These are phyloP conservation scores for Phytophthora brassicae DNA, from an alignment of 352 stramenopile genomes.

Conservation along the genomic window DNA sequence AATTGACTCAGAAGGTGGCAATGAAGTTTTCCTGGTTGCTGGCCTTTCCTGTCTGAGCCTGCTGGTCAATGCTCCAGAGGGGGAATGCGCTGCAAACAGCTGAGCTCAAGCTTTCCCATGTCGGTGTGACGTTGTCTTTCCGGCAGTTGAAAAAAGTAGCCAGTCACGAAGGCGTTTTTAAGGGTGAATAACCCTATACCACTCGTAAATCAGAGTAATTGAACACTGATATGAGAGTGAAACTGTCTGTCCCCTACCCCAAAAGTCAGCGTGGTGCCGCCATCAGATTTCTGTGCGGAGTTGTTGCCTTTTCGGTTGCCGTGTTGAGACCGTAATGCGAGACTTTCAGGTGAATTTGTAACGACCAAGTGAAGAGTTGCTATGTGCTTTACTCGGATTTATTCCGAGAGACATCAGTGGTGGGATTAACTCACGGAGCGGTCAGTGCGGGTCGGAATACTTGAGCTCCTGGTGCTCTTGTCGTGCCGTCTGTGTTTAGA, in stretches of 20 bases:
- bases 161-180: conserved; percentile 21
- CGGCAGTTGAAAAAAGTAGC: conserved; percentile 26
- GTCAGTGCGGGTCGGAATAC: conserved; percentile 11
- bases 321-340: conserved; percentile 22
- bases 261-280: conserved; percentile 26
- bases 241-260: conserved; percentile 18
- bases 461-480: conserved; percentile 17
- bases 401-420: neutral
- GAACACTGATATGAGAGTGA: conserved; percentile 2
- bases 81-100: conserved; percentile 35
- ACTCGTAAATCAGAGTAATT: conserved; percentile 5
- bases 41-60: conserved; percentile 30
- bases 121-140: conserved; percentile 25
- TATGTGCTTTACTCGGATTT: conserved; percentile 1
- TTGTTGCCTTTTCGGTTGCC: conserved; percentile 5
- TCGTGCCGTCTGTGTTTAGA: conserved; percentile 21
- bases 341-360: conserved; percentile 2
- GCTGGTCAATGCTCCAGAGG: conserved; percentile 30
- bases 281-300: conserved; percentile 22
- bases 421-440: conserved; percentile 23
- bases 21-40: conserved; percentile 7
- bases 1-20: neutral
- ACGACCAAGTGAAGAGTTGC: conserved; percentile 15
- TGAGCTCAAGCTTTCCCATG: conserved; percentile 29
- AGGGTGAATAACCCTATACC: neutral